Evolutionary conservation across 768 basidiomycete species (phyloP).

Genomic region (Rubroboletus satanas): DNA sequence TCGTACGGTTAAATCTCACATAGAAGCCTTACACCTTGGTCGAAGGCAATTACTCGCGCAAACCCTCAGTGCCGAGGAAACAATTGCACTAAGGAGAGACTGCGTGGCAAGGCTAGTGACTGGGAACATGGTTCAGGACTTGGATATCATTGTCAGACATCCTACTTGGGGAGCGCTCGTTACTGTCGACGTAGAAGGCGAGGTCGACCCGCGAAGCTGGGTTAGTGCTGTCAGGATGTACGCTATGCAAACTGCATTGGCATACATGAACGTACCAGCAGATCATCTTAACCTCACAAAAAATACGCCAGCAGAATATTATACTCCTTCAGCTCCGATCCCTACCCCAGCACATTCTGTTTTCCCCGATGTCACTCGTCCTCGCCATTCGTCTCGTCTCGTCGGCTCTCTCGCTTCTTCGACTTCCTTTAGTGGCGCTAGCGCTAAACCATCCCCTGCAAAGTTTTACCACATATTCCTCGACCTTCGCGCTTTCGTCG

Average conservation of each 20-base stretch:
- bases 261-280: slow-evolving; percentile 60
- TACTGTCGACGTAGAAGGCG: slow-evolving; percentile 84
- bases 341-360: slow-evolving; percentile 67
- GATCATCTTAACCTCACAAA: slow-evolving; percentile 36
- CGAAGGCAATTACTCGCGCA: slow-evolving; percentile 85
- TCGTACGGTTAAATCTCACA: slow-evolving; percentile 78
- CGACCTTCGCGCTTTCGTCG: slow-evolving; percentile 89
- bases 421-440: background rate
- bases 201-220: slow-evolving; percentile 78
- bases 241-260: slow-evolving; percentile 79
- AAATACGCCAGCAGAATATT: slow-evolving; percentile 41
- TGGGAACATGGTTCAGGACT: slow-evolving; percentile 86
- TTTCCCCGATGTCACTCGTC: slow-evolving; percentile 52
- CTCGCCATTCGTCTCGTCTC: slow-evolving; percentile 32
- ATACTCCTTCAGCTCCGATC: slow-evolving; percentile 38
- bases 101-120: slow-evolving; percentile 84
- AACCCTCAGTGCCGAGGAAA: slow-evolving; percentile 85
- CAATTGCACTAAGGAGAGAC: slow-evolving; percentile 71
- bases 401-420: slow-evolving; percentile 34
- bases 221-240: slow-evolving; percentile 89
- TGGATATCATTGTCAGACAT: slow-evolving; percentile 96
- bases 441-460: slow-evolving; percentile 40
- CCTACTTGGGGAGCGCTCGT: slow-evolving; percentile 88
- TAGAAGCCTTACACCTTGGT: slow-evolving; percentile 89
- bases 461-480: slow-evolving; percentile 90